Base-by-base conservation (phyloP, 2,329 filamentous ascomycete species). In the Tolypocladium cylindrosporum region DNA sequence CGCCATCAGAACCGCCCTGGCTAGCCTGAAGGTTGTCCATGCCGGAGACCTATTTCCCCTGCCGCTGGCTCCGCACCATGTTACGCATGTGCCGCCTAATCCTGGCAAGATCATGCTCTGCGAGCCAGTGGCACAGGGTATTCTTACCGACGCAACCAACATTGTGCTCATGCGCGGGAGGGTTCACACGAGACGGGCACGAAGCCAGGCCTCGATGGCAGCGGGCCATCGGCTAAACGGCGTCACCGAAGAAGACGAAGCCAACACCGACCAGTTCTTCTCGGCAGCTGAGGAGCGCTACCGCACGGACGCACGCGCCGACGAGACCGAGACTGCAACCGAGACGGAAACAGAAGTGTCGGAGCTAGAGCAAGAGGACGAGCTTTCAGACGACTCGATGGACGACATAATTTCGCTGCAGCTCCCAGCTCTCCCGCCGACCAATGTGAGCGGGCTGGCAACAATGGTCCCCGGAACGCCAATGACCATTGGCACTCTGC, bases 331-430 rank as follows among this genome's bases (percentile, higher is more conserved):
- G 57, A 78, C 78, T 1, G 74, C 76, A 9, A 84, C 82, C 2
- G 87, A 89, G 65, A 84, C 83, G 1, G 80, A 83, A 58, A 78
- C 85, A 4, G 85, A 89, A 61, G 70, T 82, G 10, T 87, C 85
- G 2, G 84, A 80, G 13, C 74, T 75, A 6, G 85, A 89, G 58
- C 86, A 87, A n/a, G 87, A 81, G 2, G 90, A 93, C 64, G 77
- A 80, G 9, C 77, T 93, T 19, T 96, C 93, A 0, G 92, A 96
- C 70, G 93, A 96, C 68, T 94, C 90, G 0, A 82, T 91, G 77
- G 92, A 97, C 63, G 91, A 96, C 61, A 90, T 96, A 81, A 96
- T 97, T 56, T 95, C 91, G 4, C 79, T 97, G 39, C 87, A 88
- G 63, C 87, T 88, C 1, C 93, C 93, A 1, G 83, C 87, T 36